Evolutionary conservation across 805 yeast genomes (phyloP), one percentile per base, ranked within the genome.

Genomic region (Tetrapisispora pingtungensis): DNA sequence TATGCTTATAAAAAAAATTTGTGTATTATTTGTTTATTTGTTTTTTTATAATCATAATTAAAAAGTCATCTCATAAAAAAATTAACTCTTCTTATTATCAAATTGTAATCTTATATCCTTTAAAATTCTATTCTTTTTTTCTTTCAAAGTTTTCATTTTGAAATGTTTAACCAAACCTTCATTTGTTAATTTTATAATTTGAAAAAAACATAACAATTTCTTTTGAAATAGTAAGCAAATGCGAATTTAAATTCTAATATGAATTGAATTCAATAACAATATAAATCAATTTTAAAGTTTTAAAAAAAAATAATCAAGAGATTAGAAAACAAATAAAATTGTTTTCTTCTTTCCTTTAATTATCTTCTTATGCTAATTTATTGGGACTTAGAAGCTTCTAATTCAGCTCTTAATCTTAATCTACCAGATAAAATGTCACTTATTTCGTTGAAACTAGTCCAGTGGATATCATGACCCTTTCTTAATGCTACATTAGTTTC

Each of bases 361-460:
- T 31, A 12, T 24, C 24, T 32, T 19, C 31, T 40, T 40, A 40
- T 40, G 42, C 42, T 40, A 37, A 33, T 35, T 41, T 41, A 34
- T 20, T 34, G 27, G 34, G 43, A 35, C 6, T 28, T 30, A 35
- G 44, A 35, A 30, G 61, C 61, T 32, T 54, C 57, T 31, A 61
- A 58, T 55, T 61, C 65, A 43, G 65, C 68, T 61, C 80, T 67
- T 46, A 81, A 62, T 51, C 70, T 62, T 45, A 74, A 59, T 57
- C 89, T 71, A 33, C 94, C 94, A 57, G 89, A 82, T 56, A 84
- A 69, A 53, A 84, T 75, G 57, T 81, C 85, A 49, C 78, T 75
- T 30, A 79, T 74, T 46, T 71, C 70, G 46, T 70, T 72, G 67
- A 78, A 69, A 40, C 72, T 68, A 42, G 69, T 66, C 94, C 94